Evolutionary conservation across 371 early-diverging fungal genomes (phyloP), one percentile per base, ranked within the genome.

Genomic region (Smittium culicis): DNA sequence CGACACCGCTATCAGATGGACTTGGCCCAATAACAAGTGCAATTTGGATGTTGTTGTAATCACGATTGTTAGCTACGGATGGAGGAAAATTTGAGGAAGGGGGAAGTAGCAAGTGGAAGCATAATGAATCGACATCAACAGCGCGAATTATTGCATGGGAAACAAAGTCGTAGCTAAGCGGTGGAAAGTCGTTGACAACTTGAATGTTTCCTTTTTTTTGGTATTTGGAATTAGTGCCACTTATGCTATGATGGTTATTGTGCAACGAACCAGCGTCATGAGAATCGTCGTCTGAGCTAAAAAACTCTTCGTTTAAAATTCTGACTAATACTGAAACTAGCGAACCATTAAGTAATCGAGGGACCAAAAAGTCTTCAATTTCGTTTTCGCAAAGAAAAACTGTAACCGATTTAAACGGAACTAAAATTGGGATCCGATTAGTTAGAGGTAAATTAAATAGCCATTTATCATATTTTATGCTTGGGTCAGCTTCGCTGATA

Each of bases 261-360:
- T 27, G 56, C 69, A 0, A 77, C 5, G 60, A 30, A 60, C 5
- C 11, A 20, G 5, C 20, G 32, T 60, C 34, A n/a, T n/a, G n/a
- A 34, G 34, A 11, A 34, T 34, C 5, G 20, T 34, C 60, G 5
- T 31, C 34, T 34, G 34, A 33, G 20, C 20, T 20, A 5, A 34
- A 11, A 11, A 20, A 33, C 20, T 60, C 32, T 31, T 63, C 63
- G 5, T 20, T 28, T 45, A 28, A 3, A 17, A n/a, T 24, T 63
- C 25, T 11, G 1, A 73, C 72, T 1, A 84, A 73, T 1, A 85
- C 66, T 1, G 78, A 83, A 0, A 84, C 83, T 1, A 85, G 32
- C 14, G 73, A 67, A 1, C 82, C 85, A 66, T 83, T 85, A 25
- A 85, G 71, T 1, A 83, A 81, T 16, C 74, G 68, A 59, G 81